Percentiles rank a stretch among this genome's conserved stretches.
Conservation (phyloP, 1,284 basidiomycete species). For the Trichosporon ovoides region DNA sequence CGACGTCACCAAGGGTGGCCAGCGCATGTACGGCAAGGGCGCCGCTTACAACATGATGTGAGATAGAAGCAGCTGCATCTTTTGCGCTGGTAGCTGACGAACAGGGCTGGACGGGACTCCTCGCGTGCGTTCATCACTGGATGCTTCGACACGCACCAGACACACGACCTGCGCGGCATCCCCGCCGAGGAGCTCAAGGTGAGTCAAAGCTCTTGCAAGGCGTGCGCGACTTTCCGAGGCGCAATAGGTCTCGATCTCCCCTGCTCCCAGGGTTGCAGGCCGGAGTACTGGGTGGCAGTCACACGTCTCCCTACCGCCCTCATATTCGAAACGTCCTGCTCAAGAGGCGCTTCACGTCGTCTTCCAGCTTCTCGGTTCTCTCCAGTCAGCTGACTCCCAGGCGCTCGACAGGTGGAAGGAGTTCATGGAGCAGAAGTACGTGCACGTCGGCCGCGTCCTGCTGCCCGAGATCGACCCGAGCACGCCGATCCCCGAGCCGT, state of each 20-base stretch:
- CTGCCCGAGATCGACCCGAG: conserved; percentile 64
- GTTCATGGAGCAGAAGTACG: conserved; percentile 75
- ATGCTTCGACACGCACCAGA: conserved; percentile 79
- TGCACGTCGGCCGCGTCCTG: conserved; percentile 60
- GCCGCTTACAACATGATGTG: conserved; percentile 50
- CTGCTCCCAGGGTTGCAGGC: no score
- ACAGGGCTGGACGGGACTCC: conserved; percentile 73
- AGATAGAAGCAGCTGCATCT: neutral
- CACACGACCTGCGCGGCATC: conserved; percentile 81
- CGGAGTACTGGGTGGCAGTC: no score
- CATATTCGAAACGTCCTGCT: no score
- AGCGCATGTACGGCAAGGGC: conserved; percentile 49
- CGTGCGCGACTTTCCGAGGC: no score
- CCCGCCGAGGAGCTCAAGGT: conserved; percentile 66
- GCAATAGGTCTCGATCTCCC: no score
- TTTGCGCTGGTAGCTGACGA: neutral
- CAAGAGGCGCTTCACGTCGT: no score
- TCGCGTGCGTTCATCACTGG: conserved; percentile 86
- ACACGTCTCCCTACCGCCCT: no score
- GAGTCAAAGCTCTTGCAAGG: conserved; percentile 24
- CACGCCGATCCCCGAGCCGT: conserved; percentile 72
- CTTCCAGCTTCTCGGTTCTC: no score
- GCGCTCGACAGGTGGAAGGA: conserved; percentile 77
- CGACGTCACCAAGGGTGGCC: conserved; percentile 44
- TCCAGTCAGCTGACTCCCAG: conserved; percentile 47